Percentiles rank a stretch among this genome's conserved stretches.
Conservation (phyloP, 306 rosid species). For the Pachyrhizus erosus region DNA sequence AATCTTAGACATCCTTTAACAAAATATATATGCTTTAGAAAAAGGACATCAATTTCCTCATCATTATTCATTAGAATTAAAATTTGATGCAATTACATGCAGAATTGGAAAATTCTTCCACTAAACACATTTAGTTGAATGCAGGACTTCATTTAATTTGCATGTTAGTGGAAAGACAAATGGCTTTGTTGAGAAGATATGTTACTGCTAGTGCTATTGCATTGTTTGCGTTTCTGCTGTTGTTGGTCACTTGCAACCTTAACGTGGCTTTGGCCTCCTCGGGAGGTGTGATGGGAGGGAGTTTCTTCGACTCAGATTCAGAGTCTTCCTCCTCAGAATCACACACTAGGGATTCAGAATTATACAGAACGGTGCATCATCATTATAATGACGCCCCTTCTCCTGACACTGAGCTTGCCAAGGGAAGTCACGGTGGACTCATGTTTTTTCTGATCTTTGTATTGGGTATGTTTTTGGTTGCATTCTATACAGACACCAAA, state of each 20-base stretch:
- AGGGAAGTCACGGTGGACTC: slow-evolving; percentile 22
- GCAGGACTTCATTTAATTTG: background rate
- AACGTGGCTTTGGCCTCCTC: slow-evolving; percentile 39
- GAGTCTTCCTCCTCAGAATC: slow-evolving; percentile 37
- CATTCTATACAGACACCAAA: background rate
- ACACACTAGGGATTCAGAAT: background rate
- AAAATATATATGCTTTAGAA: background rate
- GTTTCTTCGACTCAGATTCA: slow-evolving; percentile 46
- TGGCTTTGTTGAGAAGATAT: slow-evolving; percentile 12
- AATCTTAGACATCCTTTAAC: background rate
- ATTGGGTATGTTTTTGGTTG: slow-evolving; percentile 37
- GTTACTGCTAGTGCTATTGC: background rate
- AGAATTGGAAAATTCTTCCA: background rate
- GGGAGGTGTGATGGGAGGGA: slow-evolving; percentile 48
- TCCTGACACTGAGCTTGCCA: background rate
- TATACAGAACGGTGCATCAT: background rate
- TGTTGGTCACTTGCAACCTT: slow-evolving; percentile 11
- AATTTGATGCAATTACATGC: background rate
- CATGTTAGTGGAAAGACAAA: background rate
- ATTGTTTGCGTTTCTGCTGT: slow-evolving; percentile 22
- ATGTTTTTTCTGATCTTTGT: slow-evolving; percentile 18
- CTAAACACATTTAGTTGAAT: background rate
- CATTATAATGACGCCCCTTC: background rate
- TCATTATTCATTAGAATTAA: background rate
- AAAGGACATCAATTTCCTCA: background rate